Evolutionary conservation across 225 moss, liverwort and hornwort species (phyloP), one percentile per base, ranked within the genome.

Genomic region (Physcomitrium patens): DNA sequence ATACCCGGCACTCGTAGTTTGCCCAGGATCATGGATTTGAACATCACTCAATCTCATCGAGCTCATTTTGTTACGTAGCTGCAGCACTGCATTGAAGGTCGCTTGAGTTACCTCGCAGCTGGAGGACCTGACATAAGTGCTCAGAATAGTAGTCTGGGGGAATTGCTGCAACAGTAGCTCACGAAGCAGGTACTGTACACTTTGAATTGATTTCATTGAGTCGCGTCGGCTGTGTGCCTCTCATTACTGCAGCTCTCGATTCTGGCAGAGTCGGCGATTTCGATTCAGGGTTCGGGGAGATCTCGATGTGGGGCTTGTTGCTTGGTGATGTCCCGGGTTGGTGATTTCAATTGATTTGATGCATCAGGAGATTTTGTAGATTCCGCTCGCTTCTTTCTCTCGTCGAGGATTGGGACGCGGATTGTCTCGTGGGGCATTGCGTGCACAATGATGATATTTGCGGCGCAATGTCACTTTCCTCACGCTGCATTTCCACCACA

Each of bases 171-270:
- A 8, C 59, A 3, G 7, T n/a, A 54, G 20, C 54, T 69, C 19
- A 65, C 51, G 56, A 63, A 60, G 41, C 67, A 75, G 58, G 75
- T 67, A 53, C 9, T 23, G 27, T 8, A 26, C 2, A 11, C 13
- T 50, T 49, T 18, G 23, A 68, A 13, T 19, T 27, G 8, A 59
- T 11, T 53, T 31, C 59, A 59, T 6, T 37, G 2, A 8, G 20
- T 18, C 27, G 31, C 31, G 31, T 37, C 7, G 31, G 31, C 9
- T 68, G 9, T 63, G 62, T 43, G 50, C n/a, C 8, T 23, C 59
- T 41, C 16, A 6, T 12, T 68, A 41, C 57, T 73, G 77, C 63
- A 69, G 63, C 51, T 77, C 55, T 9, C 15, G 31, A 76, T 71
- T 17, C 6, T 16, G 8, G 5, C 15, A 3, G 10, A 2, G 16